A percentile compares a stretch with the other conserved stretches of the same genome.
Evolutionary conservation across 1,284 basidiomycete species (phyloP).

Genomic region (Boletus sp.): DNA sequence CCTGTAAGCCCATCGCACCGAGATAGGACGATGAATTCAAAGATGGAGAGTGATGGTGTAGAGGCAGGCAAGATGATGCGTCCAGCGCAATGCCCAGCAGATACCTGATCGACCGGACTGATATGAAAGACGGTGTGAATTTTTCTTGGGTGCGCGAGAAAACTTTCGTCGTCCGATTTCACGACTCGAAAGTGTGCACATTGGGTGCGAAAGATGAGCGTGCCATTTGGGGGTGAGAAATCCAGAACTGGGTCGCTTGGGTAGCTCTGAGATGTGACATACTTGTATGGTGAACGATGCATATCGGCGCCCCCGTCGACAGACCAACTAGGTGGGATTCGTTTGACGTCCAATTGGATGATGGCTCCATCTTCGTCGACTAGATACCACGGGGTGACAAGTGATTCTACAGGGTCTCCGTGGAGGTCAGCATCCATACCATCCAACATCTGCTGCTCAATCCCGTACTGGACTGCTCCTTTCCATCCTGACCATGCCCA

Average conservation of each 20-base stretch:
- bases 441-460: slow-evolving; percentile 9
- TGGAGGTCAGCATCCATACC: slow-evolving; percentile 4
- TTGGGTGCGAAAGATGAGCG: slow-evolving; percentile 30
- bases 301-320: slow-evolving; percentile 4
- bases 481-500: slow-evolving; percentile 33
- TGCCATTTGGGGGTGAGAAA: slow-evolving; percentile 13
- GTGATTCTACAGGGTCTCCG: slow-evolving; percentile 14
- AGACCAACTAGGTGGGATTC: slow-evolving; percentile 15
- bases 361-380: slow-evolving; percentile 11
- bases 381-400: slow-evolving; percentile 14
- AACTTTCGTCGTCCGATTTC: slow-evolving; percentile 2
- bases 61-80: slow-evolving; percentile 24
- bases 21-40: slow-evolving; percentile 29
- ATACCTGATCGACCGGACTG: neutral
- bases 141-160: neutral
- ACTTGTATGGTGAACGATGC: neutral
- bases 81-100: slow-evolving; percentile 13
- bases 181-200: slow-evolving; percentile 14
- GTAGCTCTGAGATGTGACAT: neutral
- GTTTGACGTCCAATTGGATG: slow-evolving; percentile 15
- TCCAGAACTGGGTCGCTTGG: slow-evolving; percentile 5
- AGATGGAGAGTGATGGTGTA: slow-evolving; percentile 10
- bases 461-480: slow-evolving; percentile 21
- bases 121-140: slow-evolving; percentile 24
- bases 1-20: slow-evolving; percentile 11